Percentiles rank a stretch among this genome's conserved stretches.
These are phyloP conservation scores for Psilocybe cubensis DNA, from an alignment of 768 basidiomycete species.

Conservation along the genomic window DNA sequence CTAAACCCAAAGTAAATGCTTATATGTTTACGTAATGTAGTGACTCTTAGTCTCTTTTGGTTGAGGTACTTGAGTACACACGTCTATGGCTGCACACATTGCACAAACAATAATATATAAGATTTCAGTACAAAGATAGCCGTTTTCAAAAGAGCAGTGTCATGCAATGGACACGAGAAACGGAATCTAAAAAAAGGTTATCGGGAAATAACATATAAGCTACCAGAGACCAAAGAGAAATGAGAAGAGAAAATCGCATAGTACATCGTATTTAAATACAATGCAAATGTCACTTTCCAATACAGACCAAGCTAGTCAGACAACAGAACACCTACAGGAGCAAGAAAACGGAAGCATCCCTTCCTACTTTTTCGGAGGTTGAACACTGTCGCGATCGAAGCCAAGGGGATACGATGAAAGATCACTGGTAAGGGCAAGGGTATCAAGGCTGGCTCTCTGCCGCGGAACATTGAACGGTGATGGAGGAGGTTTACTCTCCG, in stretches of 20 bases:
- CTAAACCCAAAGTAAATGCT: not conserved
- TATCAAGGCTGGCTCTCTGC: constrained; percentile 84
- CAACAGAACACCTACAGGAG: not conserved
- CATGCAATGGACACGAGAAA: not conserved
- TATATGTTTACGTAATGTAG: constrained; percentile 8
- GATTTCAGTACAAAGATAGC: not conserved
- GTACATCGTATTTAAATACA: constrained; percentile 1
- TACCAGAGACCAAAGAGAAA: constrained; percentile 3
- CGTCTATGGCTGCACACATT: not conserved
- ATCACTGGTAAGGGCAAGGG: constrained; percentile 81
- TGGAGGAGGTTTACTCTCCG: constrained; percentile 38
- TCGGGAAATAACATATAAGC: constrained; percentile 1
- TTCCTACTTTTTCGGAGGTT: constrained; percentile 24
- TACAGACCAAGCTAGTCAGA: not conserved
- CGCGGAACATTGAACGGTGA: constrained; percentile 38
- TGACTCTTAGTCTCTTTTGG: not conserved
- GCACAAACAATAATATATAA: constrained; percentile 1
- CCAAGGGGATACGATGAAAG: constrained; percentile 82
- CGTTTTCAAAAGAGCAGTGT: not conserved
- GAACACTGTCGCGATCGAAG: constrained; percentile 59
- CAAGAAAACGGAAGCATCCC: not conserved
- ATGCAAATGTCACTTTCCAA: constrained; percentile 4
- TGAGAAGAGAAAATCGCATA: not conserved
- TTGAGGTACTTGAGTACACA: not conserved
- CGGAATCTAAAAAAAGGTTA: constrained; percentile 4